Base-by-base conservation (phyloP, 2,329 filamentous ascomycete genomes). In the Aspergillus awamori region DNA sequence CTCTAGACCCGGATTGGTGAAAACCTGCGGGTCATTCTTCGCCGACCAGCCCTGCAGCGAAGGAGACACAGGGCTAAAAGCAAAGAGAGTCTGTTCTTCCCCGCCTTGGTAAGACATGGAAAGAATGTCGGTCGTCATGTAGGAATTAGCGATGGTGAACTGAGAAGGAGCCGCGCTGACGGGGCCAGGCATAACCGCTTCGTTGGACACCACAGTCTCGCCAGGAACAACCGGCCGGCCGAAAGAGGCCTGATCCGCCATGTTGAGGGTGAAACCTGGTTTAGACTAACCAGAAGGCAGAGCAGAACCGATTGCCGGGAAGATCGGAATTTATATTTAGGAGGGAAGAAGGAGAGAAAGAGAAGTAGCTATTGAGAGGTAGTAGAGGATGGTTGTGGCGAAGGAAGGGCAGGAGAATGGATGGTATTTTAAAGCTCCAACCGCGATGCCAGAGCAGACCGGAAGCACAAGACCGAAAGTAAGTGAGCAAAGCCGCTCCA, bases 1-100 rank as follows among this genome's bases (percentile, higher is more conserved):
- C 45, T 73, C 72, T 20, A 75, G 55, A 4, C 63, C 63, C 11
- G 71, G 64, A 51, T 63, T 65, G n/a, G 67, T 57, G 52, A 74
- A 73, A 13, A 63, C 54, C n/a, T 65, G 63, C 70, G 71, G 26
- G 58, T 51, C 47, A 33, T 10, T 17, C 15, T 30, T 30, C 26
- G 8, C 26, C 13, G 6, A 13, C 47, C 47, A 51, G 6, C 7
- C 15, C n/a, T 7, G 24, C 13, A 28, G 7, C 30, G 39, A 73
- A 68, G 72, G 72, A 75, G 52, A 8, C 3, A 17, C n/a, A 2
- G 41, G 6, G 13, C 10, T 13, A 13, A 24, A 45, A 1, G 10
- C 11, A 10, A 20, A 45, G 13, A 45, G 8, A 24, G 10, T 45
- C 8, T 17, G 15, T 2, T 51, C 47, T 17, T 33, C n/a, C 2